Evolutionary conservation across 2,329 filamentous ascomycete species (phyloP), one percentile per base, ranked within the genome.

Genomic region (Cytospora piceicola): DNA sequence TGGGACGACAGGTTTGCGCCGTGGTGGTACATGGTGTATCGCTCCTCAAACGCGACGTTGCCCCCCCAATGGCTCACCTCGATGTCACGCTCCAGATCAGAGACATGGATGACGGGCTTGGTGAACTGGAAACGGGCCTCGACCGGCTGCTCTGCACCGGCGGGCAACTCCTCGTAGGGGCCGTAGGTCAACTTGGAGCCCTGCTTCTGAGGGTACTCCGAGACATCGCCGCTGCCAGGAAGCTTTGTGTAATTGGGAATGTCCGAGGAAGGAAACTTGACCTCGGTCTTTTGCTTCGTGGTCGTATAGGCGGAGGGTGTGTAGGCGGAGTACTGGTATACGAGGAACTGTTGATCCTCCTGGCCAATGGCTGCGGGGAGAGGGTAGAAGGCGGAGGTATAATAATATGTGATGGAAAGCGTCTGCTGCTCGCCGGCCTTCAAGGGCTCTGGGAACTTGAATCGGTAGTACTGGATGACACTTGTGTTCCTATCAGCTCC

Each of bases 51-150:
- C 1, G 95, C 95, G 62, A 98, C 80, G 76, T 99, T 99, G 69
- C 95, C 95, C 71, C 95, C 95, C 95, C 95, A 99, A 79, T 98
- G 95, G 75, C 92, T 96, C 72, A 99, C 90, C 77, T 99, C 95
- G 69, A 99, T 82, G 73, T 98, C 94, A 67, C 95, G 90, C 79
- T 98, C 92, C 67, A 99, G 83, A 20, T 87, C 82, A 39, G 88
- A 88, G 59, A 93, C 87, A 74, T 95, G 92, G 53, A 89, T 90
- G 65, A 99, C 83, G 15, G 95, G 94, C 79, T 94, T 96, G 70
- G 92, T 97, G 80, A 95, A 97, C 78, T 99, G 94, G 79, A 96
- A 98, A 68, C 95, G 91, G 61, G 97, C 89, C 70, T 84, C 87
- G 66, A 93, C 88, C 22, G 89, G 88, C 73, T 92, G 86, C 56